Evolutionary conservation across 192 early-diverging fungal species (phyloP).

Genomic region (Umbelopsis sp.): DNA sequence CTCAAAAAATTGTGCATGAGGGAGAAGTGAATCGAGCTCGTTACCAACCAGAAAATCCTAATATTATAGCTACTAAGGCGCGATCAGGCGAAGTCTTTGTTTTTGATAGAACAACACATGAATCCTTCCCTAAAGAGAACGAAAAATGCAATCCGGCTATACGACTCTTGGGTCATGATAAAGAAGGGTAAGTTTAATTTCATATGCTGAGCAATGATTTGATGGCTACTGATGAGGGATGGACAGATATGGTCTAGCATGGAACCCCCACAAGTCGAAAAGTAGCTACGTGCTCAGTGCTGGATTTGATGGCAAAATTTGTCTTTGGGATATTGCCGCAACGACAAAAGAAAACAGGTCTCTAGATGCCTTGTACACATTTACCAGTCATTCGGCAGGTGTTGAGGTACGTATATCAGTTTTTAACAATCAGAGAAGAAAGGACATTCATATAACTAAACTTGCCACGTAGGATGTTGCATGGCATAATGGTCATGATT

Average conservation of each 20-base stretch:
- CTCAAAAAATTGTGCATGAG: slow-evolving; percentile 95
- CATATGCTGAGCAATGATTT: not conserved
- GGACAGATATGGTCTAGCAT: slow-evolving; percentile 85
- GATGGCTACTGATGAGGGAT: not conserved
- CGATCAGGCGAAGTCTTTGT: slow-evolving; percentile 92
- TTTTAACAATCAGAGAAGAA: too few relatives aligned
- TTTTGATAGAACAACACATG: slow-evolving; percentile 93
- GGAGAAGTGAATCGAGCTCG: slow-evolving; percentile 98
- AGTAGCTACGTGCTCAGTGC: slow-evolving; percentile 88
- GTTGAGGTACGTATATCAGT: slow-evolving; percentile 67
- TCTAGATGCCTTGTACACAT: slow-evolving; percentile 79
- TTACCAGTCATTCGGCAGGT: slow-evolving; percentile 84
- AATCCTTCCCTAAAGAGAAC: slow-evolving; percentile 73
- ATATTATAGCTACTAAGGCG: slow-evolving; percentile 96
- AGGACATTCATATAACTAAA: too few relatives aligned
- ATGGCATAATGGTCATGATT: slow-evolving; percentile 84
- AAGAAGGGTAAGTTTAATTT: slow-evolving; percentile 76
- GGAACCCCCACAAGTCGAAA: slow-evolving; percentile 69
- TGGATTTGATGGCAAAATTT: slow-evolving; percentile 90
- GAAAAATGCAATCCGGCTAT: slow-evolving; percentile 87
- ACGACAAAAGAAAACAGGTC: slow-evolving; percentile 73
- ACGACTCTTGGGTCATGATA: slow-evolving; percentile 82
- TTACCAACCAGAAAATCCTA: slow-evolving; percentile 95
- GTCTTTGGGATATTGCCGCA: slow-evolving; percentile 90
- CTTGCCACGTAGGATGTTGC: slow-evolving; percentile 74